Evolutionary conservation across 202 grass and related monocot genomes (phyloP).

Genomic region (Alloteropsis angusta): DNA sequence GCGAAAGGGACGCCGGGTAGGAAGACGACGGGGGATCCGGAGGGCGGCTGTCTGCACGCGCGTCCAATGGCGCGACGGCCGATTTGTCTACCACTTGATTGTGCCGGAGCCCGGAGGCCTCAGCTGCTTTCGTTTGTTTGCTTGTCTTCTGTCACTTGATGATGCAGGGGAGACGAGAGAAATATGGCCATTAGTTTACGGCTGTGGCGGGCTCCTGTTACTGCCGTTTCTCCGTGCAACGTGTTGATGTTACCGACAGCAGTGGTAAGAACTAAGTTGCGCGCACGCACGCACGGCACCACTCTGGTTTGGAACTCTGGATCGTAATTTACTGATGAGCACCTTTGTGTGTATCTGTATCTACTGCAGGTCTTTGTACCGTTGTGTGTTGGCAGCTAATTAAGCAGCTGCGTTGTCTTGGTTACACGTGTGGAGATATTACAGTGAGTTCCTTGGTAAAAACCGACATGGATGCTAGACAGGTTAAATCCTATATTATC

Average conservation of each 20-base stretch:
- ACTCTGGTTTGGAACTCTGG: not conserved
- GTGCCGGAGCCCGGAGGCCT: not conserved
- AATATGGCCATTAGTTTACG: not conserved
- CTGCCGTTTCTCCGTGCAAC: not conserved
- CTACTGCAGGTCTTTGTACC: not conserved
- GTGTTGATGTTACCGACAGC: slow-evolving; percentile 22
- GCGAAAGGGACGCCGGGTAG: slow-evolving; percentile 26
- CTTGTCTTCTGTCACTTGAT: not conserved
- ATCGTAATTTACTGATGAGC: not conserved
- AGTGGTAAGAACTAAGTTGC: slow-evolving; percentile 9
- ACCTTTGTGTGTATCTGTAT: not conserved
- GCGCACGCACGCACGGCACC: not conserved
- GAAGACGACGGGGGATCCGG: slow-evolving; percentile 2
- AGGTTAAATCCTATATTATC: not conserved
- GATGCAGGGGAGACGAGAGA: not conserved
- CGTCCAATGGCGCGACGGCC: slow-evolving; percentile 43
- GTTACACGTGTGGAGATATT: not conserved
- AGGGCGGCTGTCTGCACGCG: slow-evolving; percentile 37
- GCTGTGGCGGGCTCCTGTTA: not conserved
- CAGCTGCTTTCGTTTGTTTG: not conserved
- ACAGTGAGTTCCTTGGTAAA: not conserved
- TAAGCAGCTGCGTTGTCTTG: not conserved
- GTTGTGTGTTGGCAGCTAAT: not conserved
- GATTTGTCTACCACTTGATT: slow-evolving; percentile 25
- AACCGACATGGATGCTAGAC: not conserved